Conservation (phyloP, 306 rosid species). For the Gastrolobium bilobum region DNA sequence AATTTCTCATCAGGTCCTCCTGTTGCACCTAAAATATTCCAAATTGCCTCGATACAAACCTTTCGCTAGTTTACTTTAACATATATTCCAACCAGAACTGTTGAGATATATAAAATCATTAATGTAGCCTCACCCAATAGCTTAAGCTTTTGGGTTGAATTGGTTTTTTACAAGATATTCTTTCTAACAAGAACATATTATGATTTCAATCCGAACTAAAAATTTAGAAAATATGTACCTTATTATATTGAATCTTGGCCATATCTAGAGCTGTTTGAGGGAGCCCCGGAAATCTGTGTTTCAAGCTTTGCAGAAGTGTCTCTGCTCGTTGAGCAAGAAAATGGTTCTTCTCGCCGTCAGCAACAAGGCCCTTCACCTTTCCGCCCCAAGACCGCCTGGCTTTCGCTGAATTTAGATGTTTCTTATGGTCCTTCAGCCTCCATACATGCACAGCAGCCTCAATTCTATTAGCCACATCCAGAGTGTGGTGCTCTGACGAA, state of each 20-base stretch:
- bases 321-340: slow-evolving; percentile 78
- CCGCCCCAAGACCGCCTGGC: slow-evolving; percentile 90
- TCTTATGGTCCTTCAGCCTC: slow-evolving; percentile 77
- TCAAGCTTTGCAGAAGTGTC: slow-evolving; percentile 78
- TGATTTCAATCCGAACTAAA: slow-evolving; percentile 5
- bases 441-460: slow-evolving; percentile 91
- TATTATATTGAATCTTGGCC: slow-evolving; percentile 91
- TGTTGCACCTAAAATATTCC: not conserved
- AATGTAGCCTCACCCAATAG: no score
- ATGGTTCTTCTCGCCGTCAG: slow-evolving; percentile 64
- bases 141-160: no score
- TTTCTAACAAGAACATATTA: not conserved
- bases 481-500: slow-evolving; percentile 90
- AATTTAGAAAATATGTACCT: slow-evolving; percentile 53
- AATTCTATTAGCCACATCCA: slow-evolving; percentile 82
- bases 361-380: slow-evolving; percentile 88
- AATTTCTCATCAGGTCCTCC: not conserved
- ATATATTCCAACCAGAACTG: not conserved
- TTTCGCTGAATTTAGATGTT: slow-evolving; percentile 59
- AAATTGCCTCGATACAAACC: slow-evolving; percentile 7
- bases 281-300: slow-evolving; percentile 85
- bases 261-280: slow-evolving; percentile 94
- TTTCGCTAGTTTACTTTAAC: not conserved
- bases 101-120: no score
- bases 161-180: no score